phyloP scores from a whole-genome alignment of 305 asterid species.

The Solanum aculeatissimum region DNA sequence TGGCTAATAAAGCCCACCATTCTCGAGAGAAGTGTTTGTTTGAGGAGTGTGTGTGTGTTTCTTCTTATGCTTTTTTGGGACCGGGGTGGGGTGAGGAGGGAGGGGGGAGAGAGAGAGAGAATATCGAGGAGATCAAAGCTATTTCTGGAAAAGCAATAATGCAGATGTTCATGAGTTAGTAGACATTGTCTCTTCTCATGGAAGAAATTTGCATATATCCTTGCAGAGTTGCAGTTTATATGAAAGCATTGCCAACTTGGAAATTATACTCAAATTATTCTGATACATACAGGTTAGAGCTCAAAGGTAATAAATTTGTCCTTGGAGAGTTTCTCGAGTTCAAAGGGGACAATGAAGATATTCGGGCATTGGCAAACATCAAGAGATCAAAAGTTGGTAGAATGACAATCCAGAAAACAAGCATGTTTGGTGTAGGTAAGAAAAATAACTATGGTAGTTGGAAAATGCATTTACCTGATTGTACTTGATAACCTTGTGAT shows the following conservation, averaged over 20 bases:
- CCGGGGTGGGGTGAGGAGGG: background rate
- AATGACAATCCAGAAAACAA: constrained; percentile 44
- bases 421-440: constrained; percentile 76
- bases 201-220: background rate
- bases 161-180: background rate
- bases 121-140: background rate
- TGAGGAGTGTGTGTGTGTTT: background rate
- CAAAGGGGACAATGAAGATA: constrained; percentile 68
- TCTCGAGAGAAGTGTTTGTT: background rate
- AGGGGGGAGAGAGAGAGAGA: background rate
- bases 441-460: background rate
- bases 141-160: background rate
- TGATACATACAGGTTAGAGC: constrained; percentile 54
- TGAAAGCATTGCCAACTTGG: background rate
- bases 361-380: constrained; percentile 49
- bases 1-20: background rate
- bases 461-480: background rate
- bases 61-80: background rate
- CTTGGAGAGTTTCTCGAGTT: constrained; percentile 82
- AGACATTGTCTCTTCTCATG: background rate
- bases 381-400: constrained; percentile 80
- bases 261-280: background rate
- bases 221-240: background rate
- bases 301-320: constrained; percentile 45
- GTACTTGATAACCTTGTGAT: background rate